A percentile compares a stretch with the other conserved stretches of the same genome.
Conservation (phyloP, 1,284 basidiomycete genomes). For the Austropuccinia psidii region DNA sequence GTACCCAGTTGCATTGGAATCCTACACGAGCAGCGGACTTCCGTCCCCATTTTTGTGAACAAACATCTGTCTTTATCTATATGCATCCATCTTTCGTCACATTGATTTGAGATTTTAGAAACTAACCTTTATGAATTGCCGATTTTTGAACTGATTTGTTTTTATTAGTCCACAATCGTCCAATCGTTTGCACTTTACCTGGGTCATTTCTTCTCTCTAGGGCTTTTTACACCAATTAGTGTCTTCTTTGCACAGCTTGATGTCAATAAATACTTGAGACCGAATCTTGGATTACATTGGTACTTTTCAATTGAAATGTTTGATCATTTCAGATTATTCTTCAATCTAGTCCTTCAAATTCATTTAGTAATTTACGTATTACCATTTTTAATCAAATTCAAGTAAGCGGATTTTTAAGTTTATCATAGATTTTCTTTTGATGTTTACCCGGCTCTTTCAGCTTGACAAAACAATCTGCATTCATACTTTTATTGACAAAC, state of each 20-base stretch:
- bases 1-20: conserved; percentile 47
- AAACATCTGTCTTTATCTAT: neutral
- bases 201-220: conserved; percentile 20
- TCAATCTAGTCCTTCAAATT: conserved; percentile 85
- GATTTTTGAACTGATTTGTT: too few species aligned
- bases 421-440: neutral
- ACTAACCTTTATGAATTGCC: too few species aligned
- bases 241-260: conserved; percentile 25
- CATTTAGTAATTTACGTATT: conserved; percentile 76
- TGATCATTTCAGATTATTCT: conserved; percentile 92
- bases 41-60: neutral
- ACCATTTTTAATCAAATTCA: conserved; percentile 79
- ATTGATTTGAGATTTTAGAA: too few species aligned
- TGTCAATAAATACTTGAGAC: conserved; percentile 56
- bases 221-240: conserved; percentile 48
- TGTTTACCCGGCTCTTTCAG: neutral
- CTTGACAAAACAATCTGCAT: too few species aligned
- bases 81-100: neutral
- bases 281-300: conserved; percentile 94
- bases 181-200: conserved; percentile 13
- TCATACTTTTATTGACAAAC: neutral
- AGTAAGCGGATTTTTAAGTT: conserved; percentile 50
- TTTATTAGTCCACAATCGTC: conserved; percentile 48
- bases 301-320: conserved; percentile 99
- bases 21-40: neutral